phyloP scores from a whole-genome alignment of 306 rosid species.

The Purshia tridentata region DNA sequence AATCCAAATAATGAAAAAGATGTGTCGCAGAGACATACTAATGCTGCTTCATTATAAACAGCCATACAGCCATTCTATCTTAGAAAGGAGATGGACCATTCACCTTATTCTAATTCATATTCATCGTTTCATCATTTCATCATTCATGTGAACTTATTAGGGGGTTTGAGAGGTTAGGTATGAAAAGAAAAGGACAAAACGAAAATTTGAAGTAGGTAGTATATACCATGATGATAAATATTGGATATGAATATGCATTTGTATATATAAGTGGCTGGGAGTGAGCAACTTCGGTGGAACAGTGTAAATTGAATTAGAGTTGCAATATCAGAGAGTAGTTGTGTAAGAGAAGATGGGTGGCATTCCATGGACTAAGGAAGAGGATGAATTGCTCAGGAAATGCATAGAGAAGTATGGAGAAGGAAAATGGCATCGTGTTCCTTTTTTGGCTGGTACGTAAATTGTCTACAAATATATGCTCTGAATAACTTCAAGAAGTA shows the following conservation, averaged over 20 bases:
- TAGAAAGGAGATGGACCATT: constrained; percentile 52
- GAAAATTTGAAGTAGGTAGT: too few species aligned
- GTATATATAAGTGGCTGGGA: too few species aligned
- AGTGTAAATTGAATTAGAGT: too few species aligned
- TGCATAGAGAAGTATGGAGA: constrained; percentile 65
- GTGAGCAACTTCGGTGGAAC: too few species aligned
- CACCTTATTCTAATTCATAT: background rate
- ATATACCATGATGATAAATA: too few species aligned
- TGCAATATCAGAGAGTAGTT: background rate
- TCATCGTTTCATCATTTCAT: too few species aligned
- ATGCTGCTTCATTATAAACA: constrained; percentile 35
- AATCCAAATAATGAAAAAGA: background rate
- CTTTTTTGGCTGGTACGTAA: constrained; percentile 55
- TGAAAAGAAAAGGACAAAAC: too few species aligned
- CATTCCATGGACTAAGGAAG: constrained; percentile 70
- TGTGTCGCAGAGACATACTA: constrained; percentile 15
- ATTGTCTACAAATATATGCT: too few species aligned
- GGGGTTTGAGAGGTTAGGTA: too few species aligned
- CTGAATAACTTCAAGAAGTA: too few species aligned
- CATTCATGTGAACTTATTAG: too few species aligned
- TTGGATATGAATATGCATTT: too few species aligned
- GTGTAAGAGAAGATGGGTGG: constrained; percentile 52
- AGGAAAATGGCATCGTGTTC: constrained; percentile 74
- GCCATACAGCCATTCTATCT: constrained; percentile 15
- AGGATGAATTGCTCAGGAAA: constrained; percentile 58